phyloP scores from a whole-genome alignment of 257 asterid species.

The Ilex aquifolium region DNA sequence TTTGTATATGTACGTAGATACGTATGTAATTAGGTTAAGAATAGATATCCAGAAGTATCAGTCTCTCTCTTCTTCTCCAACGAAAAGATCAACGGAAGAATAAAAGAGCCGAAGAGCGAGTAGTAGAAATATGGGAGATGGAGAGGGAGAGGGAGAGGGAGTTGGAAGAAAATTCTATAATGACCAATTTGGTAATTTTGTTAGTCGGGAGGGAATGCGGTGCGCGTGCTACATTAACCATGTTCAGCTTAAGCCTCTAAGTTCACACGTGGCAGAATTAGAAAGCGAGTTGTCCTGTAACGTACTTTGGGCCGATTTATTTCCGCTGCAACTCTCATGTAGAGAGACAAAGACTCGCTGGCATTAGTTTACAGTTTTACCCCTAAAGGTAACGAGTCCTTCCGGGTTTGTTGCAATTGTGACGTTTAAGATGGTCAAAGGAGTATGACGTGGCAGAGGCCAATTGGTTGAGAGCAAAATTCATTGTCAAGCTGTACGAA shows the following conservation, averaged over 20 bases:
- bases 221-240: background rate
- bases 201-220: slow-evolving; percentile 6
- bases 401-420: too few species aligned
- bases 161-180: too few species aligned
- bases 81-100: background rate
- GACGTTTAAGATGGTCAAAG: too few species aligned
- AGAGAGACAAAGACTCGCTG: too few species aligned
- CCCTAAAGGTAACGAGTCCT: too few species aligned
- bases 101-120: background rate
- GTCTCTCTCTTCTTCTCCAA: too few species aligned
- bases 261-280: slow-evolving; percentile 50
- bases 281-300: slow-evolving; percentile 11
- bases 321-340: background rate
- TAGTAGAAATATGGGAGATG: too few species aligned
- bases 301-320: background rate
- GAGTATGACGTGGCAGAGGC: too few species aligned
- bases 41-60: slow-evolving; percentile 1
- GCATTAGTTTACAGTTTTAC: too few species aligned
- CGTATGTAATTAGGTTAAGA: background rate
- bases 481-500: too few species aligned
- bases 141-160: background rate
- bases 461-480: too few species aligned
- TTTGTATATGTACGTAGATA: slow-evolving; percentile 5
- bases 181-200: background rate
- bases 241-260: slow-evolving; percentile 9